These are phyloP conservation scores for Narthecium ossifragum DNA, from an alignment of 106 monocot species.

Conservation along the genomic window DNA sequence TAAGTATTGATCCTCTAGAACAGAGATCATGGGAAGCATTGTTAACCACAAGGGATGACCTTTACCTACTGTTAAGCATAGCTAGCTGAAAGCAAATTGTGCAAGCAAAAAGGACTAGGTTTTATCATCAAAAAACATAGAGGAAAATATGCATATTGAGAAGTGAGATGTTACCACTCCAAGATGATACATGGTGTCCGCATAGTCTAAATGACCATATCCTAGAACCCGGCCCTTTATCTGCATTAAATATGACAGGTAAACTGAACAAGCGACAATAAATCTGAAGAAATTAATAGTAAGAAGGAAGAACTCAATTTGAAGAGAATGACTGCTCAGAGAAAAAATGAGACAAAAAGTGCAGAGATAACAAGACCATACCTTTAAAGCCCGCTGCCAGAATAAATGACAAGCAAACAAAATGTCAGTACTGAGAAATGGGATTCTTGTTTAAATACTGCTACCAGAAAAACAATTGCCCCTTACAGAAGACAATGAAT, in stretches of 20 bases:
- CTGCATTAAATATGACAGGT: constrained; percentile 26
- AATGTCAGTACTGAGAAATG: constrained; percentile 1
- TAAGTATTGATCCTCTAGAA: too few species aligned
- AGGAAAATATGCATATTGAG: neutral
- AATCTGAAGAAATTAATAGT: neutral
- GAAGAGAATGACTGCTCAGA: neutral
- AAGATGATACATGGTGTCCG: constrained; percentile 91
- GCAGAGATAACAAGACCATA: constrained; percentile 23
- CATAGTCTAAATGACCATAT: constrained; percentile 69
- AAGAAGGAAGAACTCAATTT: neutral
- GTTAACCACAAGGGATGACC: too few species aligned
- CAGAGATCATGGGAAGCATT: too few species aligned
- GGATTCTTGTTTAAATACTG: too few species aligned
- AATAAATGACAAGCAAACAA: constrained; percentile 17
- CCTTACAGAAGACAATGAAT: too few species aligned
- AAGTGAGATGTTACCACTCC: constrained; percentile 50
- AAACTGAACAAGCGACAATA: constrained; percentile 1
- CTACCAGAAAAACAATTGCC: too few species aligned
- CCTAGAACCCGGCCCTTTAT: constrained; percentile 90
- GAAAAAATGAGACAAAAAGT: constrained; percentile 1
- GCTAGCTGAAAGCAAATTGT: too few species aligned
- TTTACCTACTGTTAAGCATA: too few species aligned
- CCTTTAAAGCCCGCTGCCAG: constrained; percentile 90
- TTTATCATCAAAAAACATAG: too few species aligned
- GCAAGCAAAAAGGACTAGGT: too few species aligned